phyloP scores from a whole-genome alignment of 2,329 filamentous ascomycete genomes.

The Botrytis byssoidea region DNA sequence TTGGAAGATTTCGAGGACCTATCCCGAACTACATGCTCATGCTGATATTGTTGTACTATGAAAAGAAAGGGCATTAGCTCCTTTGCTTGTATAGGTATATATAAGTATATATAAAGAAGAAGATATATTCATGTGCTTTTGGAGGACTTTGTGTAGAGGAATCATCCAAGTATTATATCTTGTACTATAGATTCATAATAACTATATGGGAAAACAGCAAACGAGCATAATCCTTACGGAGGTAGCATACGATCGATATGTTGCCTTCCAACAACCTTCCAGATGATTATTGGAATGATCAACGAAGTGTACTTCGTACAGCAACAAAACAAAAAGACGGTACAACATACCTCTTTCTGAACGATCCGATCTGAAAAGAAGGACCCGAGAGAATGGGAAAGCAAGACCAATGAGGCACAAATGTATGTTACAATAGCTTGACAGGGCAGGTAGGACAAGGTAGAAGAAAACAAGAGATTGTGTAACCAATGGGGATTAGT shows the following conservation, averaged over 20 bases:
- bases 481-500: neutral
- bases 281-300: neutral
- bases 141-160: neutral
- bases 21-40: slow-evolving; percentile 5
- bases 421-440: slow-evolving; percentile 5
- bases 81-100: neutral
- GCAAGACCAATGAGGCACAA: neutral
- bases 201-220: neutral
- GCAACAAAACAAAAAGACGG: neutral
- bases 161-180: neutral
- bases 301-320: neutral
- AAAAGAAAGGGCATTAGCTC: slow-evolving; percentile 1
- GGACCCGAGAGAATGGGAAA: neutral
- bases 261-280: neutral
- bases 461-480: neutral
- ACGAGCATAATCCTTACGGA: neutral
- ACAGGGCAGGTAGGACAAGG: neutral
- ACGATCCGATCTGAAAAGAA: neutral
- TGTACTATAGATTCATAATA: neutral
- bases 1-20: neutral
- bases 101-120: neutral
- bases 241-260: neutral
- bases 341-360: slow-evolving; percentile 7
- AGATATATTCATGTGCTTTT: neutral
- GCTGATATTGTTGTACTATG: neutral